These are phyloP conservation scores for Pseudozyma sp. DNA, from an alignment of 1,284 basidiomycete genomes.

Conservation along the genomic window DNA sequence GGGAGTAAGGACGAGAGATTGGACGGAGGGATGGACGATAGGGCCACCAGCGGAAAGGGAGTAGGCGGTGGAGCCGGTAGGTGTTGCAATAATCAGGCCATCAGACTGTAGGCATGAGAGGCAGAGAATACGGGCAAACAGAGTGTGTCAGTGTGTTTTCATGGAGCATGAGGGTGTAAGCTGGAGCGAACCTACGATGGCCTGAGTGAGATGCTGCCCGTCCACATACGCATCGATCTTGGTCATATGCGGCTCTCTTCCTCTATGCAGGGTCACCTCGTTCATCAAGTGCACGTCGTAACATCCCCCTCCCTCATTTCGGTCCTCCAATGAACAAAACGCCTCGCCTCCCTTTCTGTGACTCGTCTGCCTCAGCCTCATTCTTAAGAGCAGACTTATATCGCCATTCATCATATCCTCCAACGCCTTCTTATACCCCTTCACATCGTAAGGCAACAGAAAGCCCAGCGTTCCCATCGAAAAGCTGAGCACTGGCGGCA, in stretches of 20 bases:
- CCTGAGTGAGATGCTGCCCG: conserved; percentile 92
- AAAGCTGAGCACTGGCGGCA: conserved; percentile 94
- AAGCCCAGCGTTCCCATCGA: conserved; percentile 96
- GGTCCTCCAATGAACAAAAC: conserved; percentile 40
- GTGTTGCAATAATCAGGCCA: conserved; percentile 92
- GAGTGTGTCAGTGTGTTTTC: not conserved
- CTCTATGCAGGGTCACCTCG: conserved; percentile 91
- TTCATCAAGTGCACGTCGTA: conserved; percentile 95
- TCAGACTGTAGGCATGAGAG: conserved; percentile 74
- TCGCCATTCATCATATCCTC: conserved; percentile 54
- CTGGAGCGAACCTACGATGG: conserved; percentile 77
- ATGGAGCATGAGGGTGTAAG: not conserved
- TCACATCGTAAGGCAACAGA: conserved; percentile 80
- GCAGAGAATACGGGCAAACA: not conserved
- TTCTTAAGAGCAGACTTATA: conserved; percentile 58
- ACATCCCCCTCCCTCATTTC: conserved; percentile 31
- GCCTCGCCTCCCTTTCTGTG: conserved; percentile 44
- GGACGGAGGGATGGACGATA: conserved; percentile 92
- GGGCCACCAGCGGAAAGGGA: conserved; percentile 95
- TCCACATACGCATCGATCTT: conserved; percentile 96
- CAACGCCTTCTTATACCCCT: conserved; percentile 50
- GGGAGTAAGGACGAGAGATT: conserved; percentile 89
- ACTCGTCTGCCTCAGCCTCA: conserved; percentile 57
- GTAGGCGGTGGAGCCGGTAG: conserved; percentile 96
- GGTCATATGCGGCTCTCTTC: conserved; percentile 89